Evolutionary conservation across 352 stramenopile genomes (phyloP).

Genomic region (Pythium plurisporium): DNA sequence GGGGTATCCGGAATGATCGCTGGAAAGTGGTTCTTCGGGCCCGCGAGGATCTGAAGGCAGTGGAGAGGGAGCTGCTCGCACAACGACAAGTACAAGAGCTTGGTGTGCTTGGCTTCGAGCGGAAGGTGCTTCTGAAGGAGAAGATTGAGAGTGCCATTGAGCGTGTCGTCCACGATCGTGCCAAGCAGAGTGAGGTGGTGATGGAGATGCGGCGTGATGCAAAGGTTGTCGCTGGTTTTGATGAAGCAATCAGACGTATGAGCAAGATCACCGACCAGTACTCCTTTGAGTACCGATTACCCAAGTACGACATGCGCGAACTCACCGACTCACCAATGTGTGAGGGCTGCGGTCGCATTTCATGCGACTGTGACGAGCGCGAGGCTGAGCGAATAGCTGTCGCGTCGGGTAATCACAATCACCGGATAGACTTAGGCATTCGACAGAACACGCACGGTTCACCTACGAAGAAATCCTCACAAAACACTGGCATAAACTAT

Average conservation of each 20-base stretch:
- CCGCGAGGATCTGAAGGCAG: conserved; percentile 32
- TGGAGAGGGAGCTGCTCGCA: conserved; percentile 32
- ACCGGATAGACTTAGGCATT: neutral
- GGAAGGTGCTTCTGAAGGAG: conserved; percentile 43
- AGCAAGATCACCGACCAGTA: conserved; percentile 45
- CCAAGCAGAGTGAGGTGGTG: conserved; percentile 37
- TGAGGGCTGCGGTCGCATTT: conserved; percentile 41
- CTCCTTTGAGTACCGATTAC: conserved; percentile 52
- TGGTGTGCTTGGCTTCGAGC: conserved; percentile 47
- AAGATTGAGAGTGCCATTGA: conserved; percentile 38
- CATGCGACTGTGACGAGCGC: conserved; percentile 38
- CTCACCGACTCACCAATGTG: conserved; percentile 35
- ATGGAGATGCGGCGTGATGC: conserved; percentile 42
- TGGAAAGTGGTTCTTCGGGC: conserved; percentile 43
- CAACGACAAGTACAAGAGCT: conserved; percentile 48
- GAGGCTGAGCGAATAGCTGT: conserved; percentile 1
- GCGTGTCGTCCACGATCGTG: conserved; percentile 25
- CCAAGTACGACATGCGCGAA: conserved; percentile 57
- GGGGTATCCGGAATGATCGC: conserved; percentile 55
- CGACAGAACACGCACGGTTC: neutral
- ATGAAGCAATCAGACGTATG: conserved; percentile 49
- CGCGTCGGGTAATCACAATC: neutral
- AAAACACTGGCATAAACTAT: conserved; percentile 12
- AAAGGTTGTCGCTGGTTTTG: conserved; percentile 38
- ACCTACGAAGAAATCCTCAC: conserved; percentile 3